Base-by-base conservation (phyloP, 306 rosid genomes). In the Lablab purpureus region DNA sequence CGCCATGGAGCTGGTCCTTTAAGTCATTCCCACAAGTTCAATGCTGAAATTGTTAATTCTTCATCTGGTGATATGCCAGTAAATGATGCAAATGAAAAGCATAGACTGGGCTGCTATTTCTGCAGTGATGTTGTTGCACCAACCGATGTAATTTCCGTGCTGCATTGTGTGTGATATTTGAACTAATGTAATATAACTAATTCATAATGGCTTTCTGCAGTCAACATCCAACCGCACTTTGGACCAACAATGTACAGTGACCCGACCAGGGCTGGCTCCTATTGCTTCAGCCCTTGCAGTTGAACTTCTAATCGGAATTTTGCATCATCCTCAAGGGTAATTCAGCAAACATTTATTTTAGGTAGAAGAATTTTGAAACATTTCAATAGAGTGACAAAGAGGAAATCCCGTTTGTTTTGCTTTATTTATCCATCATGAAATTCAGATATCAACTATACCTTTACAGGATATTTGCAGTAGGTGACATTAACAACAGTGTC, bases 191-290 rank as follows among this genome's bases (percentile, higher is more conserved):
- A 28, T n/a, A 54, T 69, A 37, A 77, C 79, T 79, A 70, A 83
- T 41, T 85, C 52, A 11, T 55, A 8, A 79, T 52, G 23, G 66
- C 77, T 80, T 65, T 81, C 70, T 82, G 85, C 90, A 95, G 99
- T 95, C 99, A 75, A 95, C 97, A 65, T 87, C 97, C 37, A 92
- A 95, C 84, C 97, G 98, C 74, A 91, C 97, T 21, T 89, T 95
- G 90, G 99, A 95, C 81, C 99, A 95, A 90, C 99, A 95, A 80
- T 95, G 99, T 87, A 95, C 99, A 11, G 98, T 92, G 71, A 92
- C 99, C 32, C 94, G 98, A 21, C 99, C 99, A 1, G 99, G 98
- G 69, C 97, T 95, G 60, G 97, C 99, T 86, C 96, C 97, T 21
- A 90, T 92, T 85, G 97, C 99, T 73, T 92, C 99, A 8, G 90